Percentiles rank a stretch among this genome's conserved stretches.
These are phyloP conservation scores for Rhododendron simsii DNA, from an alignment of 148 eudicot genomes.

Conservation along the genomic window DNA sequence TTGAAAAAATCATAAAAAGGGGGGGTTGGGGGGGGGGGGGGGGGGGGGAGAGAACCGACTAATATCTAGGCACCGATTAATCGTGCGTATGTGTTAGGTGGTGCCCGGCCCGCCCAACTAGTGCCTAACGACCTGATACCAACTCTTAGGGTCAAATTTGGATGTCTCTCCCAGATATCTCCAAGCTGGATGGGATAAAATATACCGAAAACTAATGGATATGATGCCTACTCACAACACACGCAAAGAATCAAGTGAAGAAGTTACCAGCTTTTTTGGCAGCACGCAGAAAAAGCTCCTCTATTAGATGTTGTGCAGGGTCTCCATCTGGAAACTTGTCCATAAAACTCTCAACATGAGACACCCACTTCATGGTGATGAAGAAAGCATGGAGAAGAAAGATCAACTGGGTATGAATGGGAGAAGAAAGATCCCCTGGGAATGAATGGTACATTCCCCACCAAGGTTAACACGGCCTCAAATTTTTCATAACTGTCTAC, in stretches of 20 bases:
- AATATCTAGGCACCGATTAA: too few species aligned
- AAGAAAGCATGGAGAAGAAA: neutral
- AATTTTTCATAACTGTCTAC: neutral
- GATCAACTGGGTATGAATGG: neutral
- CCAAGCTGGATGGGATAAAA: neutral
- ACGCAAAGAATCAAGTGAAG: neutral
- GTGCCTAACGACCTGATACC: neutral
- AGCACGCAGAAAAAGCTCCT: slow-evolving; percentile 89
- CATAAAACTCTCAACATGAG: slow-evolving; percentile 76
- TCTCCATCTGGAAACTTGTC: slow-evolving; percentile 95
- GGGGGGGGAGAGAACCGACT: too few species aligned
- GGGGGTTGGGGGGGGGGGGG: too few species aligned
- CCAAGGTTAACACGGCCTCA: neutral
- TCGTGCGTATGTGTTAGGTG: too few species aligned
- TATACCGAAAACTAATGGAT: neutral
- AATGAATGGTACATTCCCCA: neutral
- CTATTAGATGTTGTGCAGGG: slow-evolving; percentile 95
- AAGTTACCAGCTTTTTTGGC: slow-evolving; percentile 94
- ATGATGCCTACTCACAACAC: neutral
- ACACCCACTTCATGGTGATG: slow-evolving; percentile 52
- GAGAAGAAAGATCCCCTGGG: neutral
- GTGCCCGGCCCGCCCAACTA: too few species aligned
- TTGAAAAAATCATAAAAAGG: too few species aligned
- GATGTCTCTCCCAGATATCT: neutral
- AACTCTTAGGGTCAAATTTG: neutral